A percentile compares a stretch with the other conserved stretches of the same genome.
Conservation (phyloP, 1,139 yeast genomes). For the Candida sanyaensis region DNA sequence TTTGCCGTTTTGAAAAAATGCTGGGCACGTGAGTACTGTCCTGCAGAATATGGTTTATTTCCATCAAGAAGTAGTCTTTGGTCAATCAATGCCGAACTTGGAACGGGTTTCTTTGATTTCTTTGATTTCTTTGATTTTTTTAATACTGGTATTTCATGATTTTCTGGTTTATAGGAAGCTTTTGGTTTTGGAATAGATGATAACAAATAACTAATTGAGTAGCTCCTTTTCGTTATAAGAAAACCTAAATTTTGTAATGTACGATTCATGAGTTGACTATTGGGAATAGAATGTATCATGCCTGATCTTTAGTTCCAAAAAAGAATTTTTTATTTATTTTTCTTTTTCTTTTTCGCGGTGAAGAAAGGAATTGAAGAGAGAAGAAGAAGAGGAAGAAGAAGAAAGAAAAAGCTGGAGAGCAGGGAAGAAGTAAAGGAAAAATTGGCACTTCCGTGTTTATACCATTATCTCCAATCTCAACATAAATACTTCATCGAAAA, state of each 20-base stretch:
- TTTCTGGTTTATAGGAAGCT: background rate
- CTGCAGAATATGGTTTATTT: conserved; percentile 9
- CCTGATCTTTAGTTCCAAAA: too few species aligned
- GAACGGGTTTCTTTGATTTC: background rate
- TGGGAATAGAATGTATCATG: too few species aligned
- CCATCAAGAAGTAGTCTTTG: conserved; percentile 8
- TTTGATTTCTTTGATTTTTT: conserved; percentile 15
- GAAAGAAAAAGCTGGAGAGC: too few species aligned
- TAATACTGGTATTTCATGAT: background rate
- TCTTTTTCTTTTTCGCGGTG: background rate
- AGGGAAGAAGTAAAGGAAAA: background rate
- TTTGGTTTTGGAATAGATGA: conserved; percentile 2
- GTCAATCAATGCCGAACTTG: background rate
- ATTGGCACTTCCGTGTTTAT: background rate
- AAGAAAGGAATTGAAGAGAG: too few species aligned
- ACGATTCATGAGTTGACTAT: background rate
- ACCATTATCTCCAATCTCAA: background rate
- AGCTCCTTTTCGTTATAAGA: conserved; percentile 3
- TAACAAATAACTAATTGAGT: conserved; percentile 6
- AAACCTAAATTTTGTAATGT: background rate
- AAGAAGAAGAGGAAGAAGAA: too few species aligned
- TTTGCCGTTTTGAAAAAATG: conserved; percentile 46
- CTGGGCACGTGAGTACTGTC: conserved; percentile 18
- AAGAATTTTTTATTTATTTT: background rate
- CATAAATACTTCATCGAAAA: background rate